These are phyloP conservation scores for Rhodomyrtus tomentosa DNA, from an alignment of 345 rosid species.

Conservation along the genomic window DNA sequence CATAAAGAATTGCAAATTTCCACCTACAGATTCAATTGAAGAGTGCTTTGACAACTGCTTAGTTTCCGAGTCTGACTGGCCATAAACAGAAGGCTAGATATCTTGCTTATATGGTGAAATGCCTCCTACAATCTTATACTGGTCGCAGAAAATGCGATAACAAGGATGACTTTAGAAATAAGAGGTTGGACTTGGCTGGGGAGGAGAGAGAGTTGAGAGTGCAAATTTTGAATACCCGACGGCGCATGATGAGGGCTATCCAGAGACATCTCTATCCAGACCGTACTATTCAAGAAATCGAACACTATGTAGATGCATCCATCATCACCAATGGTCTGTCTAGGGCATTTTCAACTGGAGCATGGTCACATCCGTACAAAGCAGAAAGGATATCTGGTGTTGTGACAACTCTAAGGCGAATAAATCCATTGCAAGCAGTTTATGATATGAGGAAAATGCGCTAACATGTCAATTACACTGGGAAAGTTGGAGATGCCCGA, in stretches of 20 bases:
- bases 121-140: conserved; percentile 56
- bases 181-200: conserved; percentile 79
- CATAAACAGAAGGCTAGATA: conserved; percentile 66
- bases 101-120: conserved; percentile 85
- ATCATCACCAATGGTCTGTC: conserved; percentile 77
- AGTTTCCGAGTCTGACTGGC: conserved; percentile 56
- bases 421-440: conserved; percentile 10
- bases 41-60: conserved; percentile 47
- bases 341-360: conserved; percentile 97
- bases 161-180: conserved; percentile 76
- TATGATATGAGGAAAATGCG: conserved; percentile 79
- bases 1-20: conserved; percentile 47
- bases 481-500: conserved; percentile 94
- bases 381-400: conserved; percentile 91
- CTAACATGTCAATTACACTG: conserved; percentile 74
- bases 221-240: conserved; percentile 66
- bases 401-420: conserved; percentile 70
- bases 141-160: conserved; percentile 73
- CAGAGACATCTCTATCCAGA: conserved; percentile 74
- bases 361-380: conserved; percentile 87
- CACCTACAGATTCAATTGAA: conserved; percentile 52
- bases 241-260: conserved; percentile 56
- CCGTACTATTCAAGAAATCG: conserved; percentile 44
- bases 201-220: conserved; percentile 81
- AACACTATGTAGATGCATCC: conserved; percentile 81